Evolutionary conservation across 192 early-diverging fungal genomes (phyloP).

Genomic region (Spizellomyces punctatus): DNA sequence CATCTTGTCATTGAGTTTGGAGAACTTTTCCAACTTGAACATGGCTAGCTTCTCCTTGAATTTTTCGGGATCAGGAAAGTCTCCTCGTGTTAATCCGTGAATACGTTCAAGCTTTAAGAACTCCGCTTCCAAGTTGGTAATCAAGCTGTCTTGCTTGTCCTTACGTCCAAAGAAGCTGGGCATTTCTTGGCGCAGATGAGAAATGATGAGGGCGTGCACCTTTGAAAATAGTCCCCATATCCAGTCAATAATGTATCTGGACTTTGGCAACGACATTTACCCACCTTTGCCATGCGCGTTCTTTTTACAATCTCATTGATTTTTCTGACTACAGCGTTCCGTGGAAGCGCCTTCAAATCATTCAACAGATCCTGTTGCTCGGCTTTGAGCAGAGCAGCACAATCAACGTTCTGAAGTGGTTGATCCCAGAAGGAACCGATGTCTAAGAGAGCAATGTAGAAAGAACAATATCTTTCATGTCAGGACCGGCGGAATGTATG

Average conservation of each 20-base stretch:
- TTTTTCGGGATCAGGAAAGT: slow-evolving; percentile 80
- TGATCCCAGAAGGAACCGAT: slow-evolving; percentile 76
- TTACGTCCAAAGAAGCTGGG: slow-evolving; percentile 81
- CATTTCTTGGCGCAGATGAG: slow-evolving; percentile 81
- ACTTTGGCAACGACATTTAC: background rate
- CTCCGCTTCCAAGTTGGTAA: slow-evolving; percentile 72
- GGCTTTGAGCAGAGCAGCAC: slow-evolving; percentile 63
- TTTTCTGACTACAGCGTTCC: slow-evolving; percentile 80
- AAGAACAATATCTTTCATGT: background rate
- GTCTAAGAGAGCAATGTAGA: background rate
- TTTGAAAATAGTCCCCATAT: slow-evolving; percentile 17
- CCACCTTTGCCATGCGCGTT: slow-evolving; percentile 68
- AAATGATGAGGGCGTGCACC: slow-evolving; percentile 85
- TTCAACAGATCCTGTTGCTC: slow-evolving; percentile 79
- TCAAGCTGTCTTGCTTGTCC: slow-evolving; percentile 71
- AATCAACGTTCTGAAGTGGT: slow-evolving; percentile 73
- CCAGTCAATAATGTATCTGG: background rate
- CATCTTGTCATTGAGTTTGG: slow-evolving; percentile 71
- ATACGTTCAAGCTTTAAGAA: slow-evolving; percentile 73
- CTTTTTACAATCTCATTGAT: slow-evolving; percentile 92
- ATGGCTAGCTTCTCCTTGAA: slow-evolving; percentile 69
- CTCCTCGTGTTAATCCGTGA: slow-evolving; percentile 74
- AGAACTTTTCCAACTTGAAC: slow-evolving; percentile 83
- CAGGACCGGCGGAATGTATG: background rate
- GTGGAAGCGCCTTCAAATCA: slow-evolving; percentile 72